These are phyloP conservation scores for Saccharomyces kudriavzevii DNA, from an alignment of 805 yeast species.

Conservation along the genomic window DNA sequence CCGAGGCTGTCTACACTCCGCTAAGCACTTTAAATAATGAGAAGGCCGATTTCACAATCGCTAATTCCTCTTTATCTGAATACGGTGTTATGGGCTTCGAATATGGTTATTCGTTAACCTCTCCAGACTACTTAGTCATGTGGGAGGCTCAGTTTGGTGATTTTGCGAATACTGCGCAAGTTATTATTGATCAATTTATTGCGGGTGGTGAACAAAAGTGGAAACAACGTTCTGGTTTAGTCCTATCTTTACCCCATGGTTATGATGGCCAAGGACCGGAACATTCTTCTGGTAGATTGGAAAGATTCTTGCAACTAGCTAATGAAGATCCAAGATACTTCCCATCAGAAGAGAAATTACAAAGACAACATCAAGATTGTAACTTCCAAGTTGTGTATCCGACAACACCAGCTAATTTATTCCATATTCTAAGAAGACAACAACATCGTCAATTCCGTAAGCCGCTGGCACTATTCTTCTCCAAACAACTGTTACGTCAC, in stretches of 20 bases:
- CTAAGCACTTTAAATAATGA: slow-evolving; percentile 67
- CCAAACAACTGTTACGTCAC: slow-evolving; percentile 90
- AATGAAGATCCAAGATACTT: slow-evolving; percentile 91
- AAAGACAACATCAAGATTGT: slow-evolving; percentile 97
- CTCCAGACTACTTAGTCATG: slow-evolving; percentile 92
- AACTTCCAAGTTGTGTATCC: slow-evolving; percentile 98
- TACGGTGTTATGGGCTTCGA: slow-evolving; percentile 99
- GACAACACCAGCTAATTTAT: slow-evolving; percentile 91
- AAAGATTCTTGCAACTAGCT: slow-evolving; percentile 90
- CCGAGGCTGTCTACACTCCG: slow-evolving; percentile 79
- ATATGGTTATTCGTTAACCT: slow-evolving; percentile 95
- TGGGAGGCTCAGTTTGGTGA: slow-evolving; percentile 99
- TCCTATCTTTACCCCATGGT: slow-evolving; percentile 95
- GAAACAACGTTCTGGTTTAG: slow-evolving; percentile 97
- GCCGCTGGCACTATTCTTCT: slow-evolving; percentile 80
- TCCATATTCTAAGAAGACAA: slow-evolving; percentile 97
- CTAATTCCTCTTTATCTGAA: slow-evolving; percentile 94
- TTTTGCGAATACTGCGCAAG: slow-evolving; percentile 99
- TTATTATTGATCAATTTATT: slow-evolving; percentile 90
- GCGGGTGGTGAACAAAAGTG: slow-evolving; percentile 97
- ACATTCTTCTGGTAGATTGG: slow-evolving; percentile 96
- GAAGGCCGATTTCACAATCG: slow-evolving; percentile 80
- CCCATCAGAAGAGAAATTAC: slow-evolving; percentile 84
- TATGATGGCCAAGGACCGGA: slow-evolving; percentile 99
- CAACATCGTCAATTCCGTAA: slow-evolving; percentile 98